phyloP scores from a whole-genome alignment of 805 yeast species.

The Clavispora phyllophila region DNA sequence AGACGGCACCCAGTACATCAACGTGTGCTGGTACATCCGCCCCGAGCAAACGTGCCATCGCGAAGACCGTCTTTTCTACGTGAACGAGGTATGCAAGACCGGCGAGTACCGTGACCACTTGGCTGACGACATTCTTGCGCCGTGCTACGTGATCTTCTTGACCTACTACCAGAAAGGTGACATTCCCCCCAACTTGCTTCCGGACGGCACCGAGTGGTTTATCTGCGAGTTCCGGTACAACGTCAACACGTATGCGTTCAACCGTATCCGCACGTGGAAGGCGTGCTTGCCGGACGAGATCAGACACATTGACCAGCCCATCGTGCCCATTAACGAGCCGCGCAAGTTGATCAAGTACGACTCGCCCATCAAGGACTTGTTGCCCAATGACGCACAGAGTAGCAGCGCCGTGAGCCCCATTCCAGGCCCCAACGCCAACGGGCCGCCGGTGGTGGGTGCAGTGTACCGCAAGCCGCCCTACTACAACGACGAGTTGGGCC shows the following conservation, averaged over 20 bases:
- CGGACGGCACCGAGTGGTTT: slow-evolving; percentile 77
- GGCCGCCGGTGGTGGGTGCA: slow-evolving; percentile 93
- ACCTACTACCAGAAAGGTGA: slow-evolving; percentile 94
- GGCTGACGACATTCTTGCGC: slow-evolving; percentile 83
- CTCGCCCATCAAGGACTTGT: slow-evolving; percentile 76
- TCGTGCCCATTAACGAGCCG: slow-evolving; percentile 62
- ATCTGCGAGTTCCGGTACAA: slow-evolving; percentile 94
- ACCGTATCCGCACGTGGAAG: slow-evolving; percentile 96
- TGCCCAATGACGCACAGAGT: slow-evolving; percentile 69
- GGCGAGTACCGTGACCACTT: slow-evolving; percentile 95
- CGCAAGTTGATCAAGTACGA: slow-evolving; percentile 69
- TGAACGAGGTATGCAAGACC: slow-evolving; percentile 92
- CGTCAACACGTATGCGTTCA: slow-evolving; percentile 84
- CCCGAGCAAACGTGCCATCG: slow-evolving; percentile 98
- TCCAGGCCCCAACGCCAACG: slow-evolving; percentile 68
- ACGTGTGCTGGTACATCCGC: slow-evolving; percentile 96
- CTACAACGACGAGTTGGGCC: slow-evolving; percentile 79
- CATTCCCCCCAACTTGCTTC: slow-evolving; percentile 59
- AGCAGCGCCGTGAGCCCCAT: slow-evolving; percentile 79
- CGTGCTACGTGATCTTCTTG: slow-evolving; percentile 91
- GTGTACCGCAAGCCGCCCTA: slow-evolving; percentile 75
- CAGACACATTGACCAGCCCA: slow-evolving; percentile 71
- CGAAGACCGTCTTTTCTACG: slow-evolving; percentile 81
- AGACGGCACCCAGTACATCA: slow-evolving; percentile 76
- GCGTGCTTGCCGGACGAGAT: slow-evolving; percentile 97